Base-by-base conservation (phyloP, 495 filamentous ascomycete genomes). In the Tetracladium setigerum region DNA sequence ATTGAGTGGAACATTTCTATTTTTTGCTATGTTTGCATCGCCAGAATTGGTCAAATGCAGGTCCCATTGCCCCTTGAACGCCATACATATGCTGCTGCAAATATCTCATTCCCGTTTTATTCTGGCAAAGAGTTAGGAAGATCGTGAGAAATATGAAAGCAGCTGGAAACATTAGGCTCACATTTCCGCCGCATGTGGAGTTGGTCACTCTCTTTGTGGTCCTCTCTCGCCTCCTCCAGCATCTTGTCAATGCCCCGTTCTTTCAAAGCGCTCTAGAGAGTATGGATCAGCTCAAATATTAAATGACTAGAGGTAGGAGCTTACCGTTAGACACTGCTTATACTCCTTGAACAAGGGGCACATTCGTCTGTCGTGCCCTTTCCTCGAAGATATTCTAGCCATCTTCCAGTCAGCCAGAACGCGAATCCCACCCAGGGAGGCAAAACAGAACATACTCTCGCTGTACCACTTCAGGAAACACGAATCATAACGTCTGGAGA, bases 391-490 rank as follows among this genome's bases (percentile, higher is more conserved):
- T 91, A 95, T 68, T 92, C 89, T 95, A 47, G 12, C 18, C 18
- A 46, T 12, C 54, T 44, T 38, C 7, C 16, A 56, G 51, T 58
- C 22, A 60, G 38, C 22, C 40, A 19, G 41, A 13, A 4, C 32
- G 38, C 37, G 35, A 30, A 22, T 44, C 9, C 24, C 22, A 30
- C 12, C 13, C 3, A 36, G 22, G 42, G 38, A 12, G 38, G 37
- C 41, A 32, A 34, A 35, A 47, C 3, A 27, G 22, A 14, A 64
- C 83, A 41, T 71, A 91, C 89, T 95, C 64, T 95, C 89, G 58
- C 87, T 95, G 65, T 95, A 95, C 89, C 89, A 95, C 62, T 91
- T 94, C 35, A 95, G 66, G 56, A 95, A 95, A 65, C 89, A 95
- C 38, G 80, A 86, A 59, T 95, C 89, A 62, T 95, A 95, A 59